Evolutionary conservation across 78 protist species (phyloP).

Genomic region (Carpediemonas membranifera): DNA sequence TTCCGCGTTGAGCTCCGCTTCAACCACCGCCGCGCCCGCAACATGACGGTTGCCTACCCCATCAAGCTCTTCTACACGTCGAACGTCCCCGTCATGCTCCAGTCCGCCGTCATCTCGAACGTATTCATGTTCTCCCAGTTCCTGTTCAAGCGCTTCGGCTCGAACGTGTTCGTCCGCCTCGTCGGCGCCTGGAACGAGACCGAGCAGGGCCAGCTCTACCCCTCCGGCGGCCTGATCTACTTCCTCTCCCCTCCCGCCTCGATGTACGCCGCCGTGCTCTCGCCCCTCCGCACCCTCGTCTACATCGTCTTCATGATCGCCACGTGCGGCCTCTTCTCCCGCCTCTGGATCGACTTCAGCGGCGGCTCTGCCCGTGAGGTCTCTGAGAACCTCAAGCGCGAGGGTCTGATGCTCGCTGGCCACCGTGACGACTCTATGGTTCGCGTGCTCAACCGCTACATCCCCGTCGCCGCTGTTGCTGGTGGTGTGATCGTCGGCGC

Average conservation of each 20-base stretch:
- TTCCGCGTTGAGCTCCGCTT: slow-evolving; percentile 87
- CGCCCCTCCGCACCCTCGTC: slow-evolving; percentile 90
- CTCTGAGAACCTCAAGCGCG: slow-evolving; percentile 78
- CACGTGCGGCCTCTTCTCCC: slow-evolving; percentile 94
- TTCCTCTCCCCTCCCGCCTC: slow-evolving; percentile 88
- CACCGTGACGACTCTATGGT: slow-evolving; percentile 41
- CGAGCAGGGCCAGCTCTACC: slow-evolving; percentile 34
- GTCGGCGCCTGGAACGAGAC: slow-evolving; percentile 83
- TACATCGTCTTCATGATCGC: slow-evolving; percentile 81
- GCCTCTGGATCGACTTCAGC: slow-evolving; percentile 79
- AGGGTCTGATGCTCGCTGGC: slow-evolving; percentile 59
- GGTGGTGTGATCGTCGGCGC: slow-evolving; percentile 99
- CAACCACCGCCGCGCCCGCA: slow-evolving; percentile 29
- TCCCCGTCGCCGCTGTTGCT: slow-evolving; percentile 96
- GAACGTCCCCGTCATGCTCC: slow-evolving; percentile 98
- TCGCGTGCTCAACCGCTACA: slow-evolving; percentile 82
- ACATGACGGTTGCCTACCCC: slow-evolving; percentile 63
- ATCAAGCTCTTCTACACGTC: slow-evolving; percentile 99
- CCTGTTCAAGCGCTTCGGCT: slow-evolving; percentile 74
- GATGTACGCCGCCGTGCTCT: slow-evolving; percentile 34
- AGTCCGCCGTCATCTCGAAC: slow-evolving; percentile 88
- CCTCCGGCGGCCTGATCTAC: slow-evolving; percentile 91
- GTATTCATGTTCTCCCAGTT: slow-evolving; percentile 91
- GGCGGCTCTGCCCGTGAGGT: slow-evolving; percentile 88
- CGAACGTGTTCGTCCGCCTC: slow-evolving; percentile 66